Percentiles rank a stretch among this genome's conserved stretches.
Conservation (phyloP, 768 basidiomycete species). For the Cystofilobasidium ferigula region DNA sequence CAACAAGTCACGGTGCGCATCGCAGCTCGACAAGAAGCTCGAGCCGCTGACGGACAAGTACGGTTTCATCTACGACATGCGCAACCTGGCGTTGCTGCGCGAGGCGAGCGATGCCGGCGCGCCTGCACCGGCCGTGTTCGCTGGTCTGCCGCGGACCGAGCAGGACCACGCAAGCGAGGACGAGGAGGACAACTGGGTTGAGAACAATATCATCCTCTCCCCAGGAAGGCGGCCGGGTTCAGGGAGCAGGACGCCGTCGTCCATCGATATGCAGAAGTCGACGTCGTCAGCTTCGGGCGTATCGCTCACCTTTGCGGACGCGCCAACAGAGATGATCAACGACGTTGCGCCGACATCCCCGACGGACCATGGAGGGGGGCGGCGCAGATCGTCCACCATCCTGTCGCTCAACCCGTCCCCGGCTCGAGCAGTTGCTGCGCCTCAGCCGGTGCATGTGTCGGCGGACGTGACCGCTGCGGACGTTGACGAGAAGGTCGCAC, state of each 20-base stretch:
- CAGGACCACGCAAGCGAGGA: constrained; percentile 5
- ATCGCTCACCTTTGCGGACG: constrained; percentile 13
- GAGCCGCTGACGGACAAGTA: constrained; percentile 20
- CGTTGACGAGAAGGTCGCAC: background rate
- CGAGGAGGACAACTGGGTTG: constrained; percentile 22
- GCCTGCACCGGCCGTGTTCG: constrained; percentile 18
- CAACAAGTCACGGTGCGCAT: constrained; percentile 3
- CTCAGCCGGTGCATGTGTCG: constrained; percentile 16
- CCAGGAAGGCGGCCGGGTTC: background rate
- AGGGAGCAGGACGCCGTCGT: background rate
- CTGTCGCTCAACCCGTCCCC: constrained; percentile 26
- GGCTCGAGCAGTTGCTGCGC: constrained; percentile 7
- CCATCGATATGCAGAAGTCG: background rate
- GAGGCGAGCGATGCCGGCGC: constrained; percentile 23
- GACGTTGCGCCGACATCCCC: background rate
- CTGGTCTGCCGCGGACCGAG: background rate
- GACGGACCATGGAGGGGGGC: background rate
- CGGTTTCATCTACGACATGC: constrained; percentile 23
- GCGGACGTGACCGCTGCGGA: constrained; percentile 15
- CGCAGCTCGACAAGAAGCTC: constrained; percentile 7
- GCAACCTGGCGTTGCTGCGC: constrained; percentile 15
- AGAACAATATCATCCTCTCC: constrained; percentile 4
- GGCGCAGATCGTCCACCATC: constrained; percentile 14
- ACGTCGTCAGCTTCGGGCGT: constrained; percentile 17
- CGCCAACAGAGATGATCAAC: background rate